Conservation (phyloP, 345 rosid genomes). For the Pistacia vera region DNA sequence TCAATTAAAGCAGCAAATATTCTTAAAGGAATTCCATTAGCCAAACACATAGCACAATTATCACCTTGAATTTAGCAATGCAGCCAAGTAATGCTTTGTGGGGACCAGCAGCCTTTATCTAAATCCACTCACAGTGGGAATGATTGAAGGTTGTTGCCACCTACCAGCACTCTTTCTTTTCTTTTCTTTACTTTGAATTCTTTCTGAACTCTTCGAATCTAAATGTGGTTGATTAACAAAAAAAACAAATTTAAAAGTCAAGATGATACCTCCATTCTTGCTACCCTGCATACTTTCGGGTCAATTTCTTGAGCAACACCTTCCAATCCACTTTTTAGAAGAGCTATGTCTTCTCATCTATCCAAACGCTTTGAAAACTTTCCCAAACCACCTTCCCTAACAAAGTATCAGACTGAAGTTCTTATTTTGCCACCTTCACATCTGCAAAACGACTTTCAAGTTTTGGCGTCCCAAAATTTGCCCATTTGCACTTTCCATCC, state of each 20-base stretch:
- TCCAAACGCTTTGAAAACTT: slow-evolving; percentile 84
- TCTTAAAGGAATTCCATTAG: neutral
- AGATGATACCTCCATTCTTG: slow-evolving; percentile 70
- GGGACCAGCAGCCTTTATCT: slow-evolving; percentile 17
- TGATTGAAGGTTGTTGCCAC: slow-evolving; percentile 1
- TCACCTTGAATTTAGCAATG: slow-evolving; percentile 6
- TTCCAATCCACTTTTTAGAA: slow-evolving; percentile 58
- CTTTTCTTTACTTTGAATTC: too few species aligned
- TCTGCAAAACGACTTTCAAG: slow-evolving; percentile 58
- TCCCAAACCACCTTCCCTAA: slow-evolving; percentile 91
- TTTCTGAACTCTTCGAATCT: neutral
- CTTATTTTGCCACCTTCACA: slow-evolving; percentile 57
- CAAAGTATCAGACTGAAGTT: slow-evolving; percentile 62
- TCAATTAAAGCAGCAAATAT: neutral
- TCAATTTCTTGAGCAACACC: slow-evolving; percentile 79
- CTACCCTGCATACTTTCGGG: slow-evolving; percentile 70
- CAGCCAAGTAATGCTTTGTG: slow-evolving; percentile 3
- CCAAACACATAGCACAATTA: neutral
- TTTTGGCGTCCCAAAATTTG: slow-evolving; percentile 34
- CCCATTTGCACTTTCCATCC: slow-evolving; percentile 27
- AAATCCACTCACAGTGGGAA: neutral
- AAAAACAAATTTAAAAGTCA: neutral
- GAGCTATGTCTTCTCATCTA: slow-evolving; percentile 60
- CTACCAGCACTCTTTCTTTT: neutral
- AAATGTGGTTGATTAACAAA: neutral